These are phyloP conservation scores for Jatropha podagrica DNA, from an alignment of 441 rosid genomes.

Conservation along the genomic window DNA sequence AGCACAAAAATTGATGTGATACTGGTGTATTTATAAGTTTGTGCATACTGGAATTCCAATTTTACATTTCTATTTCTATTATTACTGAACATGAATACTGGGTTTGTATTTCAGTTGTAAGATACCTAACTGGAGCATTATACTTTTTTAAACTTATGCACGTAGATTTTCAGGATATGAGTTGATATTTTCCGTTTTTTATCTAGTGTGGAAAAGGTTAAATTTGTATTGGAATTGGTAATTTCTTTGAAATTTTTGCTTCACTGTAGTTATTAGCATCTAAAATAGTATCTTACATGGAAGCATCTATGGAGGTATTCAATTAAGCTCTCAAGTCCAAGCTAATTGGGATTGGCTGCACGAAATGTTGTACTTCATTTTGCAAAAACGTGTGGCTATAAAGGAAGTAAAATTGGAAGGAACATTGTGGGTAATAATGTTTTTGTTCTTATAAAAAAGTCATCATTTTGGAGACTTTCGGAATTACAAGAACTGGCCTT, in stretches of 20 bases:
- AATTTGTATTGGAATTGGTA: background rate
- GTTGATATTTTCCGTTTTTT: background rate
- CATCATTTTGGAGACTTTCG: background rate
- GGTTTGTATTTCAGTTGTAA: background rate
- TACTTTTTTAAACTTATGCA: background rate
- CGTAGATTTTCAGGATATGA: background rate
- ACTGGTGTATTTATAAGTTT: background rate
- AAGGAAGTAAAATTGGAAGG: background rate
- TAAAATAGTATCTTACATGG: background rate
- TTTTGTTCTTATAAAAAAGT: background rate
- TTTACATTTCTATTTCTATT: background rate
- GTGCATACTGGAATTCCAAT: background rate
- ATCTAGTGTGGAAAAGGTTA: background rate
- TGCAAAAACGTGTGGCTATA: no score
- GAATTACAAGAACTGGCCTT: background rate
- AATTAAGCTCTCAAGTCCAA: background rate
- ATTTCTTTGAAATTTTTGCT: background rate
- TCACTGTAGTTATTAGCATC: background rate
- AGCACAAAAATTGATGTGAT: background rate
- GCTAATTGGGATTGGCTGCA: background rate
- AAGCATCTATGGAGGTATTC: background rate
- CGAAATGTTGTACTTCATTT: background rate
- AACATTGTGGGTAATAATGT: background rate
- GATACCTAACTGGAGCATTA: background rate
- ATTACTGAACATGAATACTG: background rate